These are phyloP conservation scores for Thymus mandschuricus DNA, from an alignment of 257 asterid species.

Conservation along the genomic window DNA sequence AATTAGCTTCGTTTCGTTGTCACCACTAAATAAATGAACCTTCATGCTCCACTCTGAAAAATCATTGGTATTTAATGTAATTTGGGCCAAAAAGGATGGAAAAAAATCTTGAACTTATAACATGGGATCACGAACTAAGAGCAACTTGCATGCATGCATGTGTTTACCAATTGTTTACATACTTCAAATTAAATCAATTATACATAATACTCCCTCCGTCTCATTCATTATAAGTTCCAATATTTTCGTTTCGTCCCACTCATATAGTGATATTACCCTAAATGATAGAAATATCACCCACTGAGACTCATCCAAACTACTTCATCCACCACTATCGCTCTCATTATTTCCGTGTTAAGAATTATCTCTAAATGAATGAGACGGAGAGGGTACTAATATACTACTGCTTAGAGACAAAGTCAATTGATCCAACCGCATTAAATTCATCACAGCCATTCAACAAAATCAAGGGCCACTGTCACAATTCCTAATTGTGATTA, in stretches of 20 bases:
- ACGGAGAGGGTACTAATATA: too few relatives aligned
- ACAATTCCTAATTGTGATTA: constrained; percentile 9
- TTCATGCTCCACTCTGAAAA: neutral
- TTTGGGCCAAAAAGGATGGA: neutral
- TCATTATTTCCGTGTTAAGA: too few relatives aligned
- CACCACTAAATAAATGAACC: neutral
- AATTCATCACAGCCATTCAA: constrained; percentile 31
- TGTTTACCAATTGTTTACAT: constrained; percentile 14
- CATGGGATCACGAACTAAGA: neutral
- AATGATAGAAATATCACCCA: too few relatives aligned
- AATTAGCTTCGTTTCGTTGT: too few relatives aligned
- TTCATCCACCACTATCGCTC: too few relatives aligned
- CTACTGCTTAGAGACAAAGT: constrained; percentile 19
- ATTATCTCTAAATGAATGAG: too few relatives aligned
- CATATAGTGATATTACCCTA: too few relatives aligned
- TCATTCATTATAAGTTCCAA: too few relatives aligned
- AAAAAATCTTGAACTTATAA: neutral
- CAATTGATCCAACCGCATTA: constrained; percentile 38
- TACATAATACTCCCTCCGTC: too few relatives aligned
- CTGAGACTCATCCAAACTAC: too few relatives aligned
- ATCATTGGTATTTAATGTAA: neutral
- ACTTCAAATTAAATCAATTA: too few relatives aligned
- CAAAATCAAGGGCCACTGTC: constrained; percentile 30
- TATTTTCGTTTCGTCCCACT: too few relatives aligned
- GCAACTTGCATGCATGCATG: constrained; percentile 1